Percentiles rank a stretch among this genome's conserved stretches.
Evolutionary conservation across 2,329 filamentous ascomycete genomes (phyloP).

Genomic region (Aspergillus japonicus): DNA sequence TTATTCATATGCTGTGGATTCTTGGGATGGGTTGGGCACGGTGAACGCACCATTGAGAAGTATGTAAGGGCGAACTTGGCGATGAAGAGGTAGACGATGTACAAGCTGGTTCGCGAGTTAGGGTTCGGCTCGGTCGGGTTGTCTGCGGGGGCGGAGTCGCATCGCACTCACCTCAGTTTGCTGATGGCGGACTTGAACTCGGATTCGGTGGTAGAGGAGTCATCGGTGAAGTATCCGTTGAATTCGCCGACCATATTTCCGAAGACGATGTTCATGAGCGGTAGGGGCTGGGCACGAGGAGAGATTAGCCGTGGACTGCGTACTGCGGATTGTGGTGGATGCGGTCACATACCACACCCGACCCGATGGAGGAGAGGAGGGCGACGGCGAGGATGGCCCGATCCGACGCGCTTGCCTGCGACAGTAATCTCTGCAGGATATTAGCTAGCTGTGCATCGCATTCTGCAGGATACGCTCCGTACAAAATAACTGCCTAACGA

Average conservation of each 20-base stretch:
- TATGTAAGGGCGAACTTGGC: constrained; percentile 56
- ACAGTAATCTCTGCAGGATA: constrained; percentile 21
- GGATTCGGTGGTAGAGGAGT: constrained; percentile 42
- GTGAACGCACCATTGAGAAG: constrained; percentile 50
- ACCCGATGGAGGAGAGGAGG: constrained; percentile 22
- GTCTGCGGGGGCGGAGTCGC: too few species aligned
- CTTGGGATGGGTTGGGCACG: not conserved
- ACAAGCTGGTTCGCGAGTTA: constrained; percentile 41
- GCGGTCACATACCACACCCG: constrained; percentile 26
- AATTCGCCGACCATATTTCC: constrained; percentile 57
- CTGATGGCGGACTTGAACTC: constrained; percentile 53
- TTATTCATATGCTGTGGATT: not conserved
- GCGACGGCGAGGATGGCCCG: constrained; percentile 20
- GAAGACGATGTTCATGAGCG: constrained; percentile 61
- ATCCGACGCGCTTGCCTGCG: constrained; percentile 22
- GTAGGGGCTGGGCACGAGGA: constrained; percentile 25
- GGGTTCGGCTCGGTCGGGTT: not conserved
- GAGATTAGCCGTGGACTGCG: not conserved
- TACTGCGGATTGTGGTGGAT: too few species aligned
- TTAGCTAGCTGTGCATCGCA: too few species aligned
- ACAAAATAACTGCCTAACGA: constrained; percentile 19
- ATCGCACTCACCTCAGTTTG: constrained; percentile 26
- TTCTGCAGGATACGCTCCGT: not conserved
- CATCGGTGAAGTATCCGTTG: constrained; percentile 53
- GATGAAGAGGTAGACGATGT: constrained; percentile 59